These are phyloP conservation scores for Tulasnella calospora DNA, from an alignment of 768 basidiomycete species.

Conservation along the genomic window DNA sequence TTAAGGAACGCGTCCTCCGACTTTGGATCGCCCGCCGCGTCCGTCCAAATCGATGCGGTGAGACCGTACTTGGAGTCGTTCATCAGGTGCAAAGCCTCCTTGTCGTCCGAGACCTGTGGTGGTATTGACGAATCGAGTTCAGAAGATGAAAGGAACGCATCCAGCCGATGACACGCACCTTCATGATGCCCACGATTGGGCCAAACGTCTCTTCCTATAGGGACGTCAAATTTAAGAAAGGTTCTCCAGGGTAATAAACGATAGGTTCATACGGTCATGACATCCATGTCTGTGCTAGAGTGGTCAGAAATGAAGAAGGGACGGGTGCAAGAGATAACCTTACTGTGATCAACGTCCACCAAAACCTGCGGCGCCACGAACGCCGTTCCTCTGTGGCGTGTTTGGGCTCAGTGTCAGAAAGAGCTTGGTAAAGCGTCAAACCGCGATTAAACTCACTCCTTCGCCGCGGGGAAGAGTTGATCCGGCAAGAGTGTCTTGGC, in stretches of 20 bases:
- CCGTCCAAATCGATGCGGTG: conserved; percentile 93
- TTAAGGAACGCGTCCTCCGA: conserved; percentile 59
- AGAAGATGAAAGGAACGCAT: not conserved
- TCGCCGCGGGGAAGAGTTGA: conserved; percentile 59
- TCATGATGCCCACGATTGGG: conserved; percentile 88
- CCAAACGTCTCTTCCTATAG: conserved; percentile 83
- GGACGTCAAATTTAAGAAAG: not conserved
- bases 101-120: conserved; percentile 68
- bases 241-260: not conserved
- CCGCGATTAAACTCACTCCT: conserved; percentile 47
- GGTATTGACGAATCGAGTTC: not conserved
- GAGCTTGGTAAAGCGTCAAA: not conserved
- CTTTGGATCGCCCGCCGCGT: conserved; percentile 52
- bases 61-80: conserved; percentile 95
- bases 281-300: conserved; percentile 64
- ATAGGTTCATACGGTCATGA: conserved; percentile 66
- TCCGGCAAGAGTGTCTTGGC: conserved; percentile 72
- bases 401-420: not conserved
- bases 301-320: not conserved
- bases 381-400: conserved; percentile 57
- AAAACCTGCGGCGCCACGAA: conserved; percentile 91
- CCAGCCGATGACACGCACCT: conserved; percentile 46
- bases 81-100: conserved; percentile 85
- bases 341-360: conserved; percentile 82
- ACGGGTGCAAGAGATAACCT: conserved; percentile 35